phyloP scores from a whole-genome alignment of 441 rosid species.

The Cnidoscolus chayamansa region DNA sequence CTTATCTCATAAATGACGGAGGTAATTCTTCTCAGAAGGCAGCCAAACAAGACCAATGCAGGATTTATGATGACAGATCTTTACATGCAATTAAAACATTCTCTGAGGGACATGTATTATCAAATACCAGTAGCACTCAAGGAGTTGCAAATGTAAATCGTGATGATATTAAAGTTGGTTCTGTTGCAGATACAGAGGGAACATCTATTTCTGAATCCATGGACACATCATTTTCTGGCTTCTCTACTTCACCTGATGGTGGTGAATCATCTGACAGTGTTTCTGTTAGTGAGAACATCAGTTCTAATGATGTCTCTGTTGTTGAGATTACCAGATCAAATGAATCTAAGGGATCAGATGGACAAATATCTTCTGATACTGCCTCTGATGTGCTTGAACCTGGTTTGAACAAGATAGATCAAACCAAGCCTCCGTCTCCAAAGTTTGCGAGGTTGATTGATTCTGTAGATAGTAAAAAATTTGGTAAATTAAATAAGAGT shows the following conservation, averaged over 20 bases:
- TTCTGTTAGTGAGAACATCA: slow-evolving; percentile 59
- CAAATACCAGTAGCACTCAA: slow-evolving; percentile 31
- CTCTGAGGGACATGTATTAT: slow-evolving; percentile 30
- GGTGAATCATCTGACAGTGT: slow-evolving; percentile 67
- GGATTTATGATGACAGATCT: slow-evolving; percentile 21
- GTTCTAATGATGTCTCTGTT: not conserved
- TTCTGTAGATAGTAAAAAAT: slow-evolving; percentile 41
- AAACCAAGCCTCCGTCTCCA: slow-evolving; percentile 54
- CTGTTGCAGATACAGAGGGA: slow-evolving; percentile 40
- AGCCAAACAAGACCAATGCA: slow-evolving; percentile 28
- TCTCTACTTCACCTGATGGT: slow-evolving; percentile 41
- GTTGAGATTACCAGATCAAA: slow-evolving; percentile 29
- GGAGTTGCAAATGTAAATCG: slow-evolving; percentile 31
- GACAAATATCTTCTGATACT: slow-evolving; percentile 34
- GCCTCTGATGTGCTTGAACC: slow-evolving; percentile 34
- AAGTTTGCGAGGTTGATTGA: slow-evolving; percentile 70
- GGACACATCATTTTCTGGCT: slow-evolving; percentile 67
- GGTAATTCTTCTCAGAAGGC: slow-evolving; percentile 30
- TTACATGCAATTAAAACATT: slow-evolving; percentile 35
- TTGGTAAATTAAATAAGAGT: slow-evolving; percentile 29
- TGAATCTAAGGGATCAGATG: slow-evolving; percentile 53
- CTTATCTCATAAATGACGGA: slow-evolving; percentile 33
- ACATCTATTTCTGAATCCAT: slow-evolving; percentile 50
- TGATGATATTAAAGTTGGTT: slow-evolving; percentile 40
- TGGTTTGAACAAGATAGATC: slow-evolving; percentile 35